Evolutionary conservation across 768 basidiomycete species (phyloP).

Genomic region (Hericium coralloides): DNA sequence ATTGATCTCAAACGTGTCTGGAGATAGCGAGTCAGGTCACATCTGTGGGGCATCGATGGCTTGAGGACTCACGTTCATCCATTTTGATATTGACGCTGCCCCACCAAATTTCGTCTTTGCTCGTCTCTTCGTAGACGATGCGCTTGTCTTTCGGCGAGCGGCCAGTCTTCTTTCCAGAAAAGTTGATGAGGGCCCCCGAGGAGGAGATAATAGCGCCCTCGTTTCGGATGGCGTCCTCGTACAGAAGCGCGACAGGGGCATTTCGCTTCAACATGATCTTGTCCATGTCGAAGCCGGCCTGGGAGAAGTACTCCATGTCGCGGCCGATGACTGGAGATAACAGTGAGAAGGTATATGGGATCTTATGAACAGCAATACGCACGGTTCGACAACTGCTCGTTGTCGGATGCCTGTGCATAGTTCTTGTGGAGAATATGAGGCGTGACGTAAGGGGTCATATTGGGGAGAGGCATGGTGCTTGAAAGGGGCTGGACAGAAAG

Average conservation of each 20-base stretch:
- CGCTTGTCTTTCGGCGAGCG: constrained; percentile 98
- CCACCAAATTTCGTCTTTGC: constrained; percentile 99
- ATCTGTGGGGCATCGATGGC: no score
- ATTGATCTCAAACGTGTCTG: constrained; percentile 98
- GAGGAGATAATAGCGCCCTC: constrained; percentile 98
- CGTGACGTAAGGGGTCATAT: constrained; percentile 78
- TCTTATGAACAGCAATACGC: constrained; percentile 19
- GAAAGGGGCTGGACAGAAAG: background rate
- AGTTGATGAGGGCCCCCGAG: constrained; percentile 97
- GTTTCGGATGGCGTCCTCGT: constrained; percentile 97
- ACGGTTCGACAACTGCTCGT: constrained; percentile 53
- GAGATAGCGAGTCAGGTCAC: no score
- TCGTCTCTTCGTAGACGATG: constrained; percentile 94
- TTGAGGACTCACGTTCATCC: constrained; percentile 69
- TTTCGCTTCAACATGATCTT: constrained; percentile 94
- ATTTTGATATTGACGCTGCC: constrained; percentile 99
- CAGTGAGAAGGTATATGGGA: constrained; percentile 6
- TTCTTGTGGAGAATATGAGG: constrained; percentile 84
- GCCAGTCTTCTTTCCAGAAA: constrained; percentile 99
- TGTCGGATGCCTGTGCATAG: constrained; percentile 69
- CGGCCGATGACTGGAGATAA: constrained; percentile 66
- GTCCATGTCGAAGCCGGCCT: constrained; percentile 99
- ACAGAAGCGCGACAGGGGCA: constrained; percentile 80
- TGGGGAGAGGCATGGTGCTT: constrained; percentile 53
- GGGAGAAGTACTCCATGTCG: constrained; percentile 95